Evolutionary conservation across 2,329 filamentous ascomycete species (phyloP), one percentile per base, ranked within the genome.

Genomic region (Aspergillus sp.): DNA sequence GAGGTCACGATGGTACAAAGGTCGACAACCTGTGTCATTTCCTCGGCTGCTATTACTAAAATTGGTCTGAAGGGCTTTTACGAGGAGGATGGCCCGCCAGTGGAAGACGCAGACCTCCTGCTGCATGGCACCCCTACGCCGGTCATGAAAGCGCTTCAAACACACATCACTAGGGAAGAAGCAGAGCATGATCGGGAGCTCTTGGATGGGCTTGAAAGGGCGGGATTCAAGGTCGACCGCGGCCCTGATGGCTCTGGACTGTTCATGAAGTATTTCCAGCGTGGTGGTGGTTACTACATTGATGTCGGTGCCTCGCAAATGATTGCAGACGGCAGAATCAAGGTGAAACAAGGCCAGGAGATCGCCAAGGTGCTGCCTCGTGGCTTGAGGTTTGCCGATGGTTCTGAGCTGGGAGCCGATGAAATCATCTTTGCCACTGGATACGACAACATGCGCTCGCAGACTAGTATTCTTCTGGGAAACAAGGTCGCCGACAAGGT

Each of bases 1-100:
- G 76, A 84, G 3, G 83, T 89, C 1, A 90, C 88, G 0, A 86
- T 91, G 71, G 80, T 91, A 0, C 88, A 91, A 71, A 81, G 88
- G 3, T 85, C 83, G 1, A 83, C 81, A 8, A 90, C 89, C 0
- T 84, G 82, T 53, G 85, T 91, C 3, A 77, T 89, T 0, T 83
- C 84, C 0, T 84, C 83, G 6, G 71, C 80, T 11, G 76, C 81
- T 1, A 78, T 84, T 5, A 74, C 78, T 2, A 77, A 84, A 0
- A 79, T 87, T 20, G 73, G 77, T 1, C 71, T 89, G 6, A 81
- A 79, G 48, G 80, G 80, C 0, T 60, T 84, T 2, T 82, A 79
- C 61, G 75, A 76, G 18, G 78, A 78, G 59, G 66, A 62, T 15
- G 75, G 72, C 2, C 87, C 87, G 0, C 82, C 84, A 0, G 80